These are phyloP conservation scores for Quercus berberidifolia DNA, from an alignment of 306 rosid species.

Conservation along the genomic window DNA sequence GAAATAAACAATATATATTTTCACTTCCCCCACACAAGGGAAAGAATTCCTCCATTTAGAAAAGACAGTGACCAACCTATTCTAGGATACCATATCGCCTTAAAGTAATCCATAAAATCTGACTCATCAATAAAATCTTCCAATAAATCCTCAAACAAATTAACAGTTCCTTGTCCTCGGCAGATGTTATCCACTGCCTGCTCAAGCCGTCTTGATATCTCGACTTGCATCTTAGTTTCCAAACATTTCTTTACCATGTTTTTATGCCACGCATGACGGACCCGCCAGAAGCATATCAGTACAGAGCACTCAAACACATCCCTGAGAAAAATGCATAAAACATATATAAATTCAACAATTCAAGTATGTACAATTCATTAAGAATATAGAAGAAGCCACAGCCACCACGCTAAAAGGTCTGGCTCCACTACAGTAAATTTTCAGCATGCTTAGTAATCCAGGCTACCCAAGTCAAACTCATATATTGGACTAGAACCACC, in stretches of 20 bases:
- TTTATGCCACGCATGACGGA: constrained; percentile 87
- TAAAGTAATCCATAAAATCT: constrained; percentile 77
- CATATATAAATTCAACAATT: constrained; percentile 16
- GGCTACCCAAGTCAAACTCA: constrained; percentile 11
- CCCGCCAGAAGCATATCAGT: constrained; percentile 77
- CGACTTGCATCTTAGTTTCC: constrained; percentile 54
- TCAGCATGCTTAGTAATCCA: constrained; percentile 19
- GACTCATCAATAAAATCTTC: constrained; percentile 69
- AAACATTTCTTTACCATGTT: constrained; percentile 54
- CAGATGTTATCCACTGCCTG: constrained; percentile 57
- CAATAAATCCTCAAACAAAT: constrained; percentile 65
- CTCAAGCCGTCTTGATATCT: constrained; percentile 62
- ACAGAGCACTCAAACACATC: constrained; percentile 86
- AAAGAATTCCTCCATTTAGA: constrained; percentile 16
- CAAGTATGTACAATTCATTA: background rate
- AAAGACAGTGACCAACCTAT: constrained; percentile 49
- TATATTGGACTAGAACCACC: constrained; percentile 9
- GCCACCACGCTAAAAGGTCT: background rate
- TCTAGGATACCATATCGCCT: constrained; percentile 85
- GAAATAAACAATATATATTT: background rate
- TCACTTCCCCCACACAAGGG: constrained; percentile 1
- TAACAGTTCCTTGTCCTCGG: constrained; percentile 40
- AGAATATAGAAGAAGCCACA: constrained; percentile 5
- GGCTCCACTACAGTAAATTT: background rate
- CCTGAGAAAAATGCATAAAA: constrained; percentile 46